Conservation (phyloP, 2,329 filamentous ascomycete genomes). For the Coniochaeta hoffmannii region DNA sequence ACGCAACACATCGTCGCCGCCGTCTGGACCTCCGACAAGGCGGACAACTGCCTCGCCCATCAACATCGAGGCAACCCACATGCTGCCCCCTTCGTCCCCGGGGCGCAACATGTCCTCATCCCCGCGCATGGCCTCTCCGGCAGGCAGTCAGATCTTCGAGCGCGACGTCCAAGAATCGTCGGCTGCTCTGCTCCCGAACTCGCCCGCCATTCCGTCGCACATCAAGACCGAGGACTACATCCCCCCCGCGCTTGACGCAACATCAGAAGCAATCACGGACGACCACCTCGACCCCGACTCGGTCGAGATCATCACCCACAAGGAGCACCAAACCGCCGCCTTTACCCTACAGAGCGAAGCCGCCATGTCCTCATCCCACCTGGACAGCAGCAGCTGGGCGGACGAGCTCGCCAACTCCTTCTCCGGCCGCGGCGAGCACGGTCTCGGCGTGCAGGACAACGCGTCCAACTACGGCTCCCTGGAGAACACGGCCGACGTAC, state of each 20-base stretch:
- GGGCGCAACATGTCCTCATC: conserved; percentile 61
- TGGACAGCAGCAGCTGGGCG: conserved; percentile 38
- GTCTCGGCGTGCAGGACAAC: conserved; percentile 36
- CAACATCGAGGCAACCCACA: conserved; percentile 24
- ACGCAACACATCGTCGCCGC: conserved; percentile 7
- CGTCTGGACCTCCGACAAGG: conserved; percentile 26
- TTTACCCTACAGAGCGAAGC: conserved; percentile 43
- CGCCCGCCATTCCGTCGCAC: conserved; percentile 83
- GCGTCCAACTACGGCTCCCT: conserved; percentile 71
- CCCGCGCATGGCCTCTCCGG: conserved; percentile 70
- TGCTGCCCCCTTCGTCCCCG: conserved; percentile 54
- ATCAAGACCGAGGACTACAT: conserved; percentile 94
- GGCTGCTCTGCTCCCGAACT: conserved; percentile 55
- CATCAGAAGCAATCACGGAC: conserved; percentile 87
- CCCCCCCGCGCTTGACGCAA: conserved; percentile 83
- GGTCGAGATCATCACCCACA: conserved; percentile 88
- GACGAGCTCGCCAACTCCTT: conserved; percentile 50
- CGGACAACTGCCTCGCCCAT: conserved; percentile 24
- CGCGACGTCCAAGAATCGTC: conserved; percentile 79
- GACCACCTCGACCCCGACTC: conserved; percentile 75
- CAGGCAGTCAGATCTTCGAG: conserved; percentile 80
- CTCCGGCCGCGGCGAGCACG: conserved; percentile 21
- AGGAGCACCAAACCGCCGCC: conserved; percentile 71
- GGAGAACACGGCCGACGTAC: conserved; percentile 64
- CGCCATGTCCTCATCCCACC: conserved; percentile 19